Conservation (phyloP, 1,284 basidiomycete genomes). For the Chalciporus sp. region DNA sequence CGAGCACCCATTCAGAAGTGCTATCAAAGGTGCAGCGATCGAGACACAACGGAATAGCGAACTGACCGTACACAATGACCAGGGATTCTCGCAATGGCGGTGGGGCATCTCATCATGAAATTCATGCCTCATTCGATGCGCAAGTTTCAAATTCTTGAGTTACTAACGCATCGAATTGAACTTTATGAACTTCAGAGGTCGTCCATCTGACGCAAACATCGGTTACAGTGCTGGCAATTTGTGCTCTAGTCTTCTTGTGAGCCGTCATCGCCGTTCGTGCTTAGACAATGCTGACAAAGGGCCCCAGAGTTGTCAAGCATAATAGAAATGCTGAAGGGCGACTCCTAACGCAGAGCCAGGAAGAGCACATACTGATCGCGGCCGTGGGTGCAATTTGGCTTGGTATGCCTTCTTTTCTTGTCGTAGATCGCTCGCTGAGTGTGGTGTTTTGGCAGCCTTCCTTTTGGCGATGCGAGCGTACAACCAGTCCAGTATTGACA, state of each 20-base stretch:
- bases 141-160: slow-evolving; percentile 31
- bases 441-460: slow-evolving; percentile 34
- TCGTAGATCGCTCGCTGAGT: slow-evolving; percentile 8
- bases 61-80: slow-evolving; percentile 16
- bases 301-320: slow-evolving; percentile 54
- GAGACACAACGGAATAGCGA: neutral
- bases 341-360: slow-evolving; percentile 65
- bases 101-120: slow-evolving; percentile 37
- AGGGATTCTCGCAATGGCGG: slow-evolving; percentile 34
- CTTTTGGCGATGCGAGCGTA: slow-evolving; percentile 50
- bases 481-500: slow-evolving; percentile 30
- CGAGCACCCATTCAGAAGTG: slow-evolving; percentile 36
- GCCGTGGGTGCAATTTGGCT: slow-evolving; percentile 74
- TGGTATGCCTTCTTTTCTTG: slow-evolving; percentile 46
- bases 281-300: slow-evolving; percentile 2
- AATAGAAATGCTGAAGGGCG: slow-evolving; percentile 57
- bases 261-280: slow-evolving; percentile 24
- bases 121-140: slow-evolving; percentile 45
- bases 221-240: slow-evolving; percentile 66
- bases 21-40: slow-evolving; percentile 31
- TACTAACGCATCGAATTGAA: slow-evolving; percentile 6
- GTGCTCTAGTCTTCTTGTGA: slow-evolving; percentile 64
- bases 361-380: slow-evolving; percentile 69
- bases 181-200: slow-evolving; percentile 47
- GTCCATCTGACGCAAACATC: slow-evolving; percentile 73